These are phyloP conservation scores for Colletotrichum sp. DNA, from an alignment of 2,329 filamentous ascomycete genomes.

Conservation along the genomic window DNA sequence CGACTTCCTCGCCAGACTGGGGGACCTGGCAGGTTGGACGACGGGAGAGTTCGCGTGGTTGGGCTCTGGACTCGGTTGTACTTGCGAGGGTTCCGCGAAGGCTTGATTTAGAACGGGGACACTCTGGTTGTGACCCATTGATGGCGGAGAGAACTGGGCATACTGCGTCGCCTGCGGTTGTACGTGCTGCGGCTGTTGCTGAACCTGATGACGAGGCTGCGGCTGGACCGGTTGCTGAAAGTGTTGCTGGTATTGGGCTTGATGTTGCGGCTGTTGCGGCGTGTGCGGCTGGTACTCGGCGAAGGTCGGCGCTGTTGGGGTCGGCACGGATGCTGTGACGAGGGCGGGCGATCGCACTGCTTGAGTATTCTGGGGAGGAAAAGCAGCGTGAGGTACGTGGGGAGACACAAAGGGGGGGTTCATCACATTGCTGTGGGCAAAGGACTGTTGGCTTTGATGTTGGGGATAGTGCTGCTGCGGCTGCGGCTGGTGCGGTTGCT, in stretches of 20 bases:
- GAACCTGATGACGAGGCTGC: neutral
- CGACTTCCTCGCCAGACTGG: slow-evolving; percentile 45
- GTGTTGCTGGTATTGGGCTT: slow-evolving; percentile 15
- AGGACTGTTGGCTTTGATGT: slow-evolving; percentile 7
- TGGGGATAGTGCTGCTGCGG: neutral
- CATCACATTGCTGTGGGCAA: slow-evolving; percentile 3
- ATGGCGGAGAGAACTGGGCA: slow-evolving; percentile 14
- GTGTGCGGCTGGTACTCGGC: slow-evolving; percentile 1
- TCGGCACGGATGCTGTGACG: neutral
- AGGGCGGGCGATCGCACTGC: slow-evolving; percentile 7
- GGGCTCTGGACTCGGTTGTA: slow-evolving; percentile 39
- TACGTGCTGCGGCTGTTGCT: neutral
- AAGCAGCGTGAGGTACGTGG: slow-evolving; percentile 9
- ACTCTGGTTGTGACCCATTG: slow-evolving; percentile 12
- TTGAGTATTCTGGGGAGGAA: slow-evolving; percentile 4
- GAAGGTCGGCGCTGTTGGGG: neutral
- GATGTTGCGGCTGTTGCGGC: slow-evolving; percentile 17
- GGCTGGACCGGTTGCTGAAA: slow-evolving; percentile 16
- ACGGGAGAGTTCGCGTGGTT: slow-evolving; percentile 47
- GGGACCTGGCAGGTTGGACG: slow-evolving; percentile 34
- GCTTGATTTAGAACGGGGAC: slow-evolving; percentile 6
- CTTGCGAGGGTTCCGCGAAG: slow-evolving; percentile 4
- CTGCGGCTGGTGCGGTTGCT: slow-evolving; percentile 26
- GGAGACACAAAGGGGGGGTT: slow-evolving; percentile 10
- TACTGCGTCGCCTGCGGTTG: slow-evolving; percentile 12